These are phyloP conservation scores for Diutina neorugosa DNA, from an alignment of 1,139 yeast species.

Conservation along the genomic window DNA sequence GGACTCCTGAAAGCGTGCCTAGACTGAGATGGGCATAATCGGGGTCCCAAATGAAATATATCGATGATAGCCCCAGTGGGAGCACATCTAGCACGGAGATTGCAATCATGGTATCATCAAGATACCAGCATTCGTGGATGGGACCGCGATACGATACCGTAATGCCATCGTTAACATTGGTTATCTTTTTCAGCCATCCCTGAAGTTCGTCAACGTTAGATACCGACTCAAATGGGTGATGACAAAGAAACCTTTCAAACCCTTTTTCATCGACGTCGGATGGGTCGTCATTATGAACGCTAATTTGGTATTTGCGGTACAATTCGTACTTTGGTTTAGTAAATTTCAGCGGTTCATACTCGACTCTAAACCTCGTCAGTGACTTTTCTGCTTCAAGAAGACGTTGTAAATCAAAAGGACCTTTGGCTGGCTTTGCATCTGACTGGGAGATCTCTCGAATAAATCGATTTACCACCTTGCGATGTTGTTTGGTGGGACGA, in stretches of 20 bases:
- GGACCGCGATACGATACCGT: constrained; percentile 27
- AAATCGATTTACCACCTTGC: constrained; percentile 55
- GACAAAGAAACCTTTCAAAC: constrained; percentile 59
- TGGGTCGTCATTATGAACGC: constrained; percentile 53
- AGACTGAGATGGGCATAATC: constrained; percentile 57
- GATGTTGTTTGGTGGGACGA: constrained; percentile 49
- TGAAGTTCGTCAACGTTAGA: constrained; percentile 15
- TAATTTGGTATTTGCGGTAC: constrained; percentile 56
- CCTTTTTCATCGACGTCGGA: constrained; percentile 30
- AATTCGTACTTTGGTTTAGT: constrained; percentile 52
- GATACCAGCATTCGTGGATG: constrained; percentile 68
- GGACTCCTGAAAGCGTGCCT: constrained; percentile 67
- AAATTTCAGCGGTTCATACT: constrained; percentile 40
- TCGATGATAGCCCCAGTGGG: constrained; percentile 70
- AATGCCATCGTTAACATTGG: neutral
- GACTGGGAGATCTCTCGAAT: constrained; percentile 22
- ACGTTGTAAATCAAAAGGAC: constrained; percentile 14
- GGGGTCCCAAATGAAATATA: constrained; percentile 85
- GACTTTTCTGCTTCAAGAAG: constrained; percentile 17
- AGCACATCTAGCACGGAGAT: constrained; percentile 68
- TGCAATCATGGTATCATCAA: constrained; percentile 54
- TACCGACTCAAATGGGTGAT: constrained; percentile 38
- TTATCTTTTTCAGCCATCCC: constrained; percentile 9
- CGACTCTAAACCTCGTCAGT: constrained; percentile 30
- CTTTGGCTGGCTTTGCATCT: neutral